Evolutionary conservation across 1,284 basidiomycete species (phyloP), one percentile per base, ranked within the genome.

Genomic region (Anthracocystis panici-leucophaei): DNA sequence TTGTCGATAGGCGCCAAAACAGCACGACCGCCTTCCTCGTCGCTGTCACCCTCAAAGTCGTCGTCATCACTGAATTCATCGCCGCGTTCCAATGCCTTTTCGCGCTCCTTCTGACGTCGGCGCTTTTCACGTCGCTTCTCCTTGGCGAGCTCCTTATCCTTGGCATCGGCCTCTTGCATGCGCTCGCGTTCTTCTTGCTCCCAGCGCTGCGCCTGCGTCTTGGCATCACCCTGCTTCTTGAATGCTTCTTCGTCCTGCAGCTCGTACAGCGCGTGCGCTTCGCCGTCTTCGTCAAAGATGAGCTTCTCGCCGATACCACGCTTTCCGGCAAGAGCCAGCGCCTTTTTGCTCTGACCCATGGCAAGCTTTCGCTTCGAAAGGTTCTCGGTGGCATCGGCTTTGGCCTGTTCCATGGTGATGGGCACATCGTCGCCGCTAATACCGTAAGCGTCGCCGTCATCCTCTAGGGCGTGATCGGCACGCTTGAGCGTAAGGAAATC

Each of bases 401-500:
- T 75, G 27, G 56, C 66, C 40, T 65, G 62, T 46, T 74, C 68
- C 64, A 71, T 63, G 16, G 66, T 70, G 55, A 73, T 46, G 14
- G 46, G 40, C 3, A 33, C 38, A 18, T 46, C 65, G 21, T 59
- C 60, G n/a, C 64, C 64, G 5, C 63, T 65, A 10, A 63, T 62
- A 50, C 57, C 71, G 33, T 68, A 76, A 6, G 67, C 68, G n/a
- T 73, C 70, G n/a, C 65, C 75, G 31, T 75, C 75, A n/a, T 78
- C 77, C 25, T 80, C 84, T 18, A 95, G 88, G 20, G 91, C 91
- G 85, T 99, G 96, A 83, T 98, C 90, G 0, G 91, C 91, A 9
- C 96, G 92, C 84, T 94, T 94, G 72, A 99, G 90, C 0, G 93
- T 95, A 84, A 99, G 93, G 82, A 98, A 96, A 67, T 97, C 95